phyloP scores from a whole-genome alignment of 495 filamentous ascomycete species.

The Friedmanniomyces simplex region DNA sequence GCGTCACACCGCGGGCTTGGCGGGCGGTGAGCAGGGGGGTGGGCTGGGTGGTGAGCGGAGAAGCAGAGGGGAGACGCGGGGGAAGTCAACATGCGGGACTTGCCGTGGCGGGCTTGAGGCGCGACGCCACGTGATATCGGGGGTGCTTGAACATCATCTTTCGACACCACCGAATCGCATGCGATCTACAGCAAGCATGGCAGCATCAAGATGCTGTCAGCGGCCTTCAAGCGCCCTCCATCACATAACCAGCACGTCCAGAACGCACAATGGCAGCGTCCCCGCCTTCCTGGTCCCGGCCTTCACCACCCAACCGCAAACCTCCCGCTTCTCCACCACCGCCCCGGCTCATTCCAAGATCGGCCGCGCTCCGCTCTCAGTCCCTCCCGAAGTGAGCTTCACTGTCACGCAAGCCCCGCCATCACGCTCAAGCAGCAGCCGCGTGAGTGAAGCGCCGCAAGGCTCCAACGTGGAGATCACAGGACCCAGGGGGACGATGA shows the following conservation, averaged over 20 bases:
- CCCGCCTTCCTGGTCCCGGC: slow-evolving; percentile 68
- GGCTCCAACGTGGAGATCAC: slow-evolving; percentile 55
- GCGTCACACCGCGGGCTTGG: too few species aligned
- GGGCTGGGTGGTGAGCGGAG: background rate
- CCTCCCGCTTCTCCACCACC: slow-evolving; percentile 61
- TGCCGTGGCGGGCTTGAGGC: background rate
- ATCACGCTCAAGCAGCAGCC: slow-evolving; percentile 35
- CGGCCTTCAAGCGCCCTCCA: slow-evolving; percentile 1
- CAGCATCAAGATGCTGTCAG: background rate
- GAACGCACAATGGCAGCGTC: slow-evolving; percentile 35
- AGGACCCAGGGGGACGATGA: slow-evolving; percentile 68
- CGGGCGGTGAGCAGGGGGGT: too few species aligned
- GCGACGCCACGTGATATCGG: background rate
- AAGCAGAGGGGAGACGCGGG: background rate
- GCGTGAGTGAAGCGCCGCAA: slow-evolving; percentile 42
- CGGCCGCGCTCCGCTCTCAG: slow-evolving; percentile 66
- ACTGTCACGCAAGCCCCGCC: slow-evolving; percentile 45
- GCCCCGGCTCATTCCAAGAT: slow-evolving; percentile 62
- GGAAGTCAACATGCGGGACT: background rate
- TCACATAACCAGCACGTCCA: background rate
- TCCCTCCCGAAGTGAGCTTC: slow-evolving; percentile 75
- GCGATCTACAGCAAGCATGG: background rate
- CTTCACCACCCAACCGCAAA: slow-evolving; percentile 38
- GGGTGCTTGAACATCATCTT: background rate
- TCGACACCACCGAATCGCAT: background rate